phyloP scores from a whole-genome alignment of 306 rosid genomes.

The Castanopsis chinensis region DNA sequence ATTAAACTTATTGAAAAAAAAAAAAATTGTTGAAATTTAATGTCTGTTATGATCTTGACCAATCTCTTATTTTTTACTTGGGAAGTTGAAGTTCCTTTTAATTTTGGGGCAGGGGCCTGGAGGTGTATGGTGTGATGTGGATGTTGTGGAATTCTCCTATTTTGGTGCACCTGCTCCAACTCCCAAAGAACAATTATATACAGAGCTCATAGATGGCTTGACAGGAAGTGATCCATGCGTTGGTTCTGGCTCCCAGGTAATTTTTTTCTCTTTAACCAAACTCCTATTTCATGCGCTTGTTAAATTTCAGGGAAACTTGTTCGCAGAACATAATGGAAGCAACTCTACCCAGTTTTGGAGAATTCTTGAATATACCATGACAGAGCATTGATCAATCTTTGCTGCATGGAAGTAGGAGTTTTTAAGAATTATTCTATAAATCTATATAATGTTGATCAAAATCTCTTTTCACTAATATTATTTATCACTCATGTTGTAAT shows the following conservation, averaged over 20 bases:
- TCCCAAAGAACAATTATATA: slow-evolving; percentile 88
- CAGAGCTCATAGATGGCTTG: slow-evolving; percentile 91
- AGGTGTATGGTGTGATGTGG: slow-evolving; percentile 99
- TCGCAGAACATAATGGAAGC: neutral
- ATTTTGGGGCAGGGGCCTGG: slow-evolving; percentile 87
- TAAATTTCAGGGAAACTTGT: slow-evolving; percentile 9
- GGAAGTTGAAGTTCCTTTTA: slow-evolving; percentile 23
- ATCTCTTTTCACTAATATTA: no score
- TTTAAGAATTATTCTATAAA: neutral
- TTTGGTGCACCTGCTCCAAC: slow-evolving; percentile 91
- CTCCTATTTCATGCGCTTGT: slow-evolving; percentile 17
- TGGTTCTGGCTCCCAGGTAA: slow-evolving; percentile 99
- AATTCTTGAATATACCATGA: neutral
- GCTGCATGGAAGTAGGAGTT: neutral
- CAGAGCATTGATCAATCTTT: neutral
- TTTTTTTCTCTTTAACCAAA: slow-evolving; percentile 15
- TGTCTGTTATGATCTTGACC: neutral
- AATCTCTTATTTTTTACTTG: neutral
- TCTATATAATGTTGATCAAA: no score
- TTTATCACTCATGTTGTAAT: no score
- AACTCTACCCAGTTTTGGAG: neutral
- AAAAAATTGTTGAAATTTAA: neutral
- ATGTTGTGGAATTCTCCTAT: slow-evolving; percentile 97
- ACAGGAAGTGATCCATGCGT: slow-evolving; percentile 82
- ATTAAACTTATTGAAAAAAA: no score